phyloP scores from a whole-genome alignment of 352 stramenopile species.

The Phytophthora fragariae region DNA sequence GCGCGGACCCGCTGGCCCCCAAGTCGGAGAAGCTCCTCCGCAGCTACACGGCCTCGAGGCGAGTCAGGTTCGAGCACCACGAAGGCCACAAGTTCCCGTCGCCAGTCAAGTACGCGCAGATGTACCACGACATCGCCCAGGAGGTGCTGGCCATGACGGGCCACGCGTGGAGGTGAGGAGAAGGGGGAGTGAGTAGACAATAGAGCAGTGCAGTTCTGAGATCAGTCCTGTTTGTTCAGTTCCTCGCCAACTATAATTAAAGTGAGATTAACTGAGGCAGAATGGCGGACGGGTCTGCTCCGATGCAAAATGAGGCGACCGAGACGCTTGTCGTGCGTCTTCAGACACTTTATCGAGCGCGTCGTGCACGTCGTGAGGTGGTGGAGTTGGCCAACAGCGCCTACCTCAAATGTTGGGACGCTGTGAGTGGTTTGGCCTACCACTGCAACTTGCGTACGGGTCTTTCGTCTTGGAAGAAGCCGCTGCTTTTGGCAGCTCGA shows the following conservation, averaged over 20 bases:
- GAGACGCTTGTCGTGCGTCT: slow-evolving; percentile 41
- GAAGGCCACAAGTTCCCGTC: slow-evolving; percentile 85
- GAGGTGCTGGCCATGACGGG: slow-evolving; percentile 50
- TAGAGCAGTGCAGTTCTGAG: too few relatives aligned
- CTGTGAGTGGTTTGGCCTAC: slow-evolving; percentile 48
- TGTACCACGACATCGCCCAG: slow-evolving; percentile 63
- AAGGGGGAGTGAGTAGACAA: too few relatives aligned
- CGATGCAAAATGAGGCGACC: slow-evolving; percentile 6
- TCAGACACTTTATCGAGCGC: slow-evolving; percentile 45
- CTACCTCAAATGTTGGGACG: slow-evolving; percentile 64
- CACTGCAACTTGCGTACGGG: slow-evolving; percentile 61
- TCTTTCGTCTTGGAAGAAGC: slow-evolving; percentile 55
- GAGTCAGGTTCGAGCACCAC: slow-evolving; percentile 67
- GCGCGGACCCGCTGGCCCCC: slow-evolving; percentile 48
- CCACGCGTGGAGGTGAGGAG: slow-evolving; percentile 22
- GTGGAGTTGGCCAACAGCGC: slow-evolving; percentile 37
- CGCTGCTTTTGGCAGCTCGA: slow-evolving; percentile 40
- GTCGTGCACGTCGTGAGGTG: slow-evolving; percentile 37
- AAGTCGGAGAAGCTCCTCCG: slow-evolving; percentile 62
- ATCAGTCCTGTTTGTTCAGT: too few relatives aligned
- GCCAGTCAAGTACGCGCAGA: slow-evolving; percentile 41
- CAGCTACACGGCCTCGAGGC: slow-evolving; percentile 45
- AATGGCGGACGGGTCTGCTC: neutral
- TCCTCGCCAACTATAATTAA: too few relatives aligned
- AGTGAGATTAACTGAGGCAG: neutral